Conservation (phyloP, 2,329 filamentous ascomycete species). For the Cryphonectria carpinicola region DNA sequence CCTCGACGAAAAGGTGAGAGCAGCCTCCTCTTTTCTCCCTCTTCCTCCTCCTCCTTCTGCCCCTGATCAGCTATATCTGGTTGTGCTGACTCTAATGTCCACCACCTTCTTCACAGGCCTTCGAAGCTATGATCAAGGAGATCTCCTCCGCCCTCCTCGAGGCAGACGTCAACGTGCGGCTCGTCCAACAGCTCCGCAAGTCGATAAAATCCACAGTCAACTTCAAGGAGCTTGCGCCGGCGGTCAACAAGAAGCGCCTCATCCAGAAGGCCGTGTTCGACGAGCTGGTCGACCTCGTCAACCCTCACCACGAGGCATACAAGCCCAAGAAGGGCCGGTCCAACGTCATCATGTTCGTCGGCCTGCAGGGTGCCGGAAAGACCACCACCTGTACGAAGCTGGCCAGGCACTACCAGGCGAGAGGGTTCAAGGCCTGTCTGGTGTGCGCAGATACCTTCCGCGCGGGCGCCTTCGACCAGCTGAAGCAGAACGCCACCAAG, state of each 20-base stretch:
- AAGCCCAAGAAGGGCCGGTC: slow-evolving; percentile 94
- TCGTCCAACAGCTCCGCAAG: slow-evolving; percentile 88
- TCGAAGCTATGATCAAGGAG: slow-evolving; percentile 98
- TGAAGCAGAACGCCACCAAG: slow-evolving; percentile 99
- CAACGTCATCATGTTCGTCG: slow-evolving; percentile 99
- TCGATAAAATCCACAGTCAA: slow-evolving; percentile 91
- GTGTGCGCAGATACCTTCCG: slow-evolving; percentile 99
- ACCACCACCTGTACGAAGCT: slow-evolving; percentile 98
- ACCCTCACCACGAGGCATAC: slow-evolving; percentile 93
- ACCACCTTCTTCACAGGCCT: slow-evolving; percentile 66
- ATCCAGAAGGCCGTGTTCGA: slow-evolving; percentile 99
- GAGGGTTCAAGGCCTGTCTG: slow-evolving; percentile 89
- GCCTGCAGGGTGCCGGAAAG: slow-evolving; percentile 95
- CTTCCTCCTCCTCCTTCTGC: not conserved
- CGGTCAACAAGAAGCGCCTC: slow-evolving; percentile 96
- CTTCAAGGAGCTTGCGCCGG: slow-evolving; percentile 88
- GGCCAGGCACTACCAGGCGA: slow-evolving; percentile 89
- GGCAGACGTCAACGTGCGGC: slow-evolving; percentile 94
- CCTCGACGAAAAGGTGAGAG: slow-evolving; percentile 85
- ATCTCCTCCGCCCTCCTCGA: slow-evolving; percentile 95
- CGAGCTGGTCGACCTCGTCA: slow-evolving; percentile 91
- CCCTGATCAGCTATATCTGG: slow-evolving; percentile 15
- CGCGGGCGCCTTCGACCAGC: slow-evolving; percentile 95
- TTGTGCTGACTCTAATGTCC: slow-evolving; percentile 39
- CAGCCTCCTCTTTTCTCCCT: slow-evolving; percentile 20